A percentile compares a stretch with the other conserved stretches of the same genome.
These are phyloP conservation scores for Amylostereum areolatum DNA, from an alignment of 1,284 basidiomycete species.

Conservation along the genomic window DNA sequence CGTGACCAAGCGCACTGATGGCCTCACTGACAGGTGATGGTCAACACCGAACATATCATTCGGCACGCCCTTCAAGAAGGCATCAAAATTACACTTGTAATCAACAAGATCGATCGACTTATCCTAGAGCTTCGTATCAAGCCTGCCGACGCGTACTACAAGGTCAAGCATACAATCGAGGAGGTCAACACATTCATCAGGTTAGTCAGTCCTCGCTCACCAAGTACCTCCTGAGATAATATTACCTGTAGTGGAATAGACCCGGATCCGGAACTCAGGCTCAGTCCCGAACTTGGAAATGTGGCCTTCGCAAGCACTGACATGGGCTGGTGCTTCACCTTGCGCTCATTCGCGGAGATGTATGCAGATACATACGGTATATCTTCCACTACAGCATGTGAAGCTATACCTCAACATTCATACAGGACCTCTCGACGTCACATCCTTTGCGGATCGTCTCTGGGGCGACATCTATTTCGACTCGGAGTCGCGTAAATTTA, in stretches of 20 bases:
- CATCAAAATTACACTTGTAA: constrained; percentile 87
- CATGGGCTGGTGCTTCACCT: constrained; percentile 97
- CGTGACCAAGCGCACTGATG: neutral
- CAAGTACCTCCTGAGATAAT: neutral
- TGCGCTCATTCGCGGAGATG: constrained; percentile 92
- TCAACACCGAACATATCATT: constrained; percentile 82
- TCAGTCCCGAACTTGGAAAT: constrained; percentile 94
- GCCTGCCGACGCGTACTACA: constrained; percentile 95
- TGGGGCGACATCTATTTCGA: constrained; percentile 99
- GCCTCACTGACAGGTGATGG: constrained; percentile 62
- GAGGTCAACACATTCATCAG: constrained; percentile 96
- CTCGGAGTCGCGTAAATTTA: constrained; percentile 80
- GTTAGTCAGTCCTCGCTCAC: constrained; percentile 31
- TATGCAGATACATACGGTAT: constrained; percentile 89
- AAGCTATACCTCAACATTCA: neutral
- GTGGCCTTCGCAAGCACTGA: constrained; percentile 97
- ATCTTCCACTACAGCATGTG: constrained; percentile 10
- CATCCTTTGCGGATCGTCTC: constrained; percentile 76
- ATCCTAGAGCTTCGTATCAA: constrained; percentile 96
- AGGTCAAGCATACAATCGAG: constrained; percentile 98
- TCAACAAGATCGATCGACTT: constrained; percentile 98
- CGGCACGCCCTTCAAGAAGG: constrained; percentile 85
- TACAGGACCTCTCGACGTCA: constrained; percentile 56
- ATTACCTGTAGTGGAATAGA: constrained; percentile 66
- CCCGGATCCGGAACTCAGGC: constrained; percentile 78